Base-by-base conservation (phyloP, 2,329 filamentous ascomycete species). In the Teratosphaeria zuluensis region DNA sequence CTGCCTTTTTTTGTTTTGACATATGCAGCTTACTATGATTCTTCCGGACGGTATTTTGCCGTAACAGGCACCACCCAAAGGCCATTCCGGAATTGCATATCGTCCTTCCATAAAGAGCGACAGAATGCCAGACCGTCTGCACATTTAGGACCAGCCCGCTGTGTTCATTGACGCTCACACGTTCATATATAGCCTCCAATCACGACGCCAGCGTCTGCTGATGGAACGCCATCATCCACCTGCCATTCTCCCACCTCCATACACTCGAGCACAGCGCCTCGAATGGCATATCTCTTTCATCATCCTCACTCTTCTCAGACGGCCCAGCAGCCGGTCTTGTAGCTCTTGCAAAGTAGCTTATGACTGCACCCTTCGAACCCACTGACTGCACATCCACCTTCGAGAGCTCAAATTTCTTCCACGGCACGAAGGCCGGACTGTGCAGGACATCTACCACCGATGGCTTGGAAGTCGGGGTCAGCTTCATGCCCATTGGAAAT, bases 221-320 rank as follows among this genome's bases (percentile, higher is more conserved):
- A 57, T 69, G 68, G 31, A 69, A 65, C 42, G 63, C 65, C 66
- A 69, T 65, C 60, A 61, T 63, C 59, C 59, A 69, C 53, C 60
- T 63, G 6, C 62, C 64, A 16, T 56, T 62, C 51, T 68, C 66
- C 54, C 59, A 60, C 31, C 68, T 60, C 68, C 68, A 69, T 2
- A 67, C 67, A 52, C 64, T 68, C 28, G 60, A 67, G 53, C 68
- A 69, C 19, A 69, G 59, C 42, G 68, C 68, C 61, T 69, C 66
- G 35, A 69, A 69, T 16, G 62, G 63, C 7, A 64, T 60, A 55
- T 69, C 66, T 42, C 55, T 42, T 4, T 65, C 66, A 8, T 62
- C 61, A 4, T 42, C 1, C 35, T 54, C 4, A 58, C 62, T 12
- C 59, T 54, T 21, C 11, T 42, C 35, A 42, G 35, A 12, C n/a